A percentile compares a stretch with the other conserved stretches of the same genome.
Conservation (phyloP, 192 early-diverging fungal genomes). For the Entrophospora sp. region DNA sequence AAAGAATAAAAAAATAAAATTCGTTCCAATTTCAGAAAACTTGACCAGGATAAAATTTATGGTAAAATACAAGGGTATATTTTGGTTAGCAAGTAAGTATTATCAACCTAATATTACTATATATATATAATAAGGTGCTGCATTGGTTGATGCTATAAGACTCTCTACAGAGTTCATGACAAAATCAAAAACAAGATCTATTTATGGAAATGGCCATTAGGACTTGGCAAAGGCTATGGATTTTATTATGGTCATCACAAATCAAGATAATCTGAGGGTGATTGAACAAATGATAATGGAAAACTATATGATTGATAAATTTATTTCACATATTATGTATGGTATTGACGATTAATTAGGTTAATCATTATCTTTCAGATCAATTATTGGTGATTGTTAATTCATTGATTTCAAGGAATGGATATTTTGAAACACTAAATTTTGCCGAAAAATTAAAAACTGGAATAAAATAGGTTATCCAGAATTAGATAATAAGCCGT, state of each 20-base stretch:
- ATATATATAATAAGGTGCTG: constrained; percentile 32
- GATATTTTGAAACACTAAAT: constrained; percentile 35
- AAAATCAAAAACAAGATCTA: constrained; percentile 25
- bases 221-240: constrained; percentile 33
- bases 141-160: constrained; percentile 54
- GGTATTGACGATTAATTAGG: not conserved
- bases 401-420: constrained; percentile 39
- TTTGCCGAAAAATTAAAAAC: constrained; percentile 41
- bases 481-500: constrained; percentile 40
- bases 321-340: not conserved
- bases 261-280: constrained; percentile 29
- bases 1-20: too few species aligned
- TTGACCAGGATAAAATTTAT: too few species aligned
- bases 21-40: too few species aligned
- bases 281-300: constrained; percentile 41
- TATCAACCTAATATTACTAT: too few species aligned
- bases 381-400: constrained; percentile 50
- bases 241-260: constrained; percentile 36
- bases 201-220: constrained; percentile 52
- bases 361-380: constrained; percentile 27
- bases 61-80: too few species aligned
- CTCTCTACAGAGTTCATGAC: constrained; percentile 57
- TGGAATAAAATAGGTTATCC: constrained; percentile 47
- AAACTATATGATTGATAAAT: not conserved
- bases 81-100: too few species aligned